phyloP scores from a whole-genome alignment of 805 yeast genomes.

The Pichia heedii region DNA sequence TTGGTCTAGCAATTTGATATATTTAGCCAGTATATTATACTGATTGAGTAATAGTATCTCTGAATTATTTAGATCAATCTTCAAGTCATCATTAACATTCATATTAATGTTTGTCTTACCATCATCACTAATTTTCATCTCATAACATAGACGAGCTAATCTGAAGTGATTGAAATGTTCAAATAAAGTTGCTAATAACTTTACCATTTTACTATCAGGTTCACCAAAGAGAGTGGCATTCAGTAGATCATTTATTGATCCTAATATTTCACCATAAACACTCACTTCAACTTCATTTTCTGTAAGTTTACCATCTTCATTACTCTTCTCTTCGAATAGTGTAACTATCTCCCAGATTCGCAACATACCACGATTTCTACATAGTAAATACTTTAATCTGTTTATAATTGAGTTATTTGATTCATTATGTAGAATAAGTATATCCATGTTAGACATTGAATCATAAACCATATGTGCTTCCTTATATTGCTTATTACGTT shows the following conservation, averaged over 20 bases:
- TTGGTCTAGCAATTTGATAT: constrained; percentile 14
- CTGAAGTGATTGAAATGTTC: constrained; percentile 38
- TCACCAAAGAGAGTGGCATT: constrained; percentile 60
- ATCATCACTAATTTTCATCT: constrained; percentile 42
- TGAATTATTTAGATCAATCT: constrained; percentile 16
- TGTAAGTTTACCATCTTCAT: not conserved
- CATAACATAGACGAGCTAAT: constrained; percentile 48
- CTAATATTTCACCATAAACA: constrained; percentile 14
- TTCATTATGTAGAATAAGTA: constrained; percentile 37
- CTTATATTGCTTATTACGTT: constrained; percentile 39
- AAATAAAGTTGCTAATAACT: constrained; percentile 43
- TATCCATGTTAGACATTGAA: constrained; percentile 58
- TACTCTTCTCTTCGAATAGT: not conserved
- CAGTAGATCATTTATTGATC: constrained; percentile 49
- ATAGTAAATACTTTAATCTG: constrained; percentile 64
- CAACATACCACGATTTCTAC: constrained; percentile 74
- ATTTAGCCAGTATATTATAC: constrained; percentile 13
- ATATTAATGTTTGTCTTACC: constrained; percentile 26
- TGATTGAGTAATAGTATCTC: constrained; percentile 26
- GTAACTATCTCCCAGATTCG: constrained; percentile 32
- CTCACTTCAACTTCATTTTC: constrained; percentile 17
- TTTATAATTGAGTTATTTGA: constrained; percentile 57
- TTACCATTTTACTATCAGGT: constrained; percentile 50
- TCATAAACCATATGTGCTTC: constrained; percentile 50
- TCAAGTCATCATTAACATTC: constrained; percentile 15